Percentiles rank a stretch among this genome's conserved stretches.
Evolutionary conservation across 306 rosid species (phyloP).

Genomic region (Glycine latifolia): DNA sequence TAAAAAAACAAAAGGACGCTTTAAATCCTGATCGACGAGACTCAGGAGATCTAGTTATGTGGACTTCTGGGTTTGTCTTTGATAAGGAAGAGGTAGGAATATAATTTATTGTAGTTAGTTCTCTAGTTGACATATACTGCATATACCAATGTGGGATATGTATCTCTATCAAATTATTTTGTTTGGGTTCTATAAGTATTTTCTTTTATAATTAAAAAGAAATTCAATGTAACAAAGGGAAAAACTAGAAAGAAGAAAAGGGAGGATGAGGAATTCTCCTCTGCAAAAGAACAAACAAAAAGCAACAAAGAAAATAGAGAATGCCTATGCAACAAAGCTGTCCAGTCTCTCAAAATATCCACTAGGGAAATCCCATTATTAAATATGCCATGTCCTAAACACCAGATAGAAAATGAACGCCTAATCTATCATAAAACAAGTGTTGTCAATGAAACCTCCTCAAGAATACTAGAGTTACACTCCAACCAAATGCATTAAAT

Average conservation of each 20-base stretch:
- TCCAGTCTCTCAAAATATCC: background rate
- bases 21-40: conserved; percentile 72
- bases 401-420: background rate
- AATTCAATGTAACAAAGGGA: background rate
- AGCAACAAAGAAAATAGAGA: background rate
- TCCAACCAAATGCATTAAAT: conserved; percentile 14
- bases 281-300: background rate
- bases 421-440: background rate
- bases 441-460: conserved; percentile 3
- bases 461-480: background rate
- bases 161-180: conserved; percentile 27
- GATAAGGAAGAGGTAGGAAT: conserved; percentile 71
- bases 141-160: conserved; percentile 14
- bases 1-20: conserved; percentile 80
- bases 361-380: background rate
- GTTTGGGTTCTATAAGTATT: conserved; percentile 14
- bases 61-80: conserved; percentile 95
- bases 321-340: background rate
- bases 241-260: background rate
- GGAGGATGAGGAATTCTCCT: background rate
- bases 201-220: background rate
- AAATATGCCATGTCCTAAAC: background rate
- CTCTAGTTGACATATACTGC: conserved; percentile 1
- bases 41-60: conserved; percentile 59
- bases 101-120: conserved; percentile 21